Conservation (phyloP, 257 asterid species). For the Perilla frutescens region DNA sequence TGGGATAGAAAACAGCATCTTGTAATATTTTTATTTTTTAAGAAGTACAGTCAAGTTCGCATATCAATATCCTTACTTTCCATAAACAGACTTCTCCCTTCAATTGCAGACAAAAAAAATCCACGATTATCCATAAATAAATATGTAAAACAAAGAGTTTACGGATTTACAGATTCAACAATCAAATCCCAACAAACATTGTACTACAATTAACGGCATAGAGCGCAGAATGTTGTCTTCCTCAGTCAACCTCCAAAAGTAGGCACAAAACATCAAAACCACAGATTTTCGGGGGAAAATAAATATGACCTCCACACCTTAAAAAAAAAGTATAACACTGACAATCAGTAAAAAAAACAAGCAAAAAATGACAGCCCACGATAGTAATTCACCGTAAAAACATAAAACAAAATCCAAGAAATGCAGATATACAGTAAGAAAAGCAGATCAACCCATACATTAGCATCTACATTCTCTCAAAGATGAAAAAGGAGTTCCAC, state of each 20-base stretch:
- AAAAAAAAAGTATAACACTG: constrained; percentile 6
- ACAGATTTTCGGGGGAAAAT: neutral
- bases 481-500: neutral
- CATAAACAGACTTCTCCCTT: neutral
- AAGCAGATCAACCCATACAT: constrained; percentile 35
- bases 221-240: neutral
- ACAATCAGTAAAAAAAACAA: constrained; percentile 18
- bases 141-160: neutral
- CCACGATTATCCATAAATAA: neutral
- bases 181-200: constrained; percentile 19
- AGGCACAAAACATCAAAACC: constrained; percentile 20
- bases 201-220: neutral
- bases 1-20: neutral
- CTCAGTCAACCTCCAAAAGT: constrained; percentile 15
- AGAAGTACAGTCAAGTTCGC: neutral
- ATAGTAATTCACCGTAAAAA: neutral
- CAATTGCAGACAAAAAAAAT: constrained; percentile 19
- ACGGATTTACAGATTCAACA: neutral
- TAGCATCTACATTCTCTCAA: constrained; percentile 33
- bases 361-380: neutral
- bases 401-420: constrained; percentile 8
- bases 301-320: neutral
- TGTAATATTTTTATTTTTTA: no score
- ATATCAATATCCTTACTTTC: neutral
- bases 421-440: constrained; percentile 13